Evolutionary conservation across 805 yeast genomes (phyloP).

Genomic region (Maudiozyma serrabonitensis): DNA sequence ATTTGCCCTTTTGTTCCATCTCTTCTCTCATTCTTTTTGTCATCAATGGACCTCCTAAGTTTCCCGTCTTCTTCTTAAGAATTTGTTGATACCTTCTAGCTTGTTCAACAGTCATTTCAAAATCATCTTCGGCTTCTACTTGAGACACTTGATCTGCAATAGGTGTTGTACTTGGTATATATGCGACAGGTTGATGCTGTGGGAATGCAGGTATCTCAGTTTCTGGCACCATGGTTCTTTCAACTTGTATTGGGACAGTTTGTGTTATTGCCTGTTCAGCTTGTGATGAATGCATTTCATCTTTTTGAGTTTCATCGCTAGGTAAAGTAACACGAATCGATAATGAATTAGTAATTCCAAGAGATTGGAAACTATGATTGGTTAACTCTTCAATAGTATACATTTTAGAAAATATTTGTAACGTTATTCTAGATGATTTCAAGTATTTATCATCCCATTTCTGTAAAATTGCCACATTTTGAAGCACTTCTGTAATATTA

Average conservation of each 20-base stretch:
- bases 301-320: neutral
- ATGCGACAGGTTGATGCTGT: slow-evolving; percentile 16
- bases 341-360: slow-evolving; percentile 14
- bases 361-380: slow-evolving; percentile 8
- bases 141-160: slow-evolving; percentile 3
- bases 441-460: slow-evolving; percentile 6
- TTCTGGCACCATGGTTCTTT: neutral
- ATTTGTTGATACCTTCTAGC: slow-evolving; percentile 45
- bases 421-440: slow-evolving; percentile 1
- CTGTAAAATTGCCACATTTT: slow-evolving; percentile 5
- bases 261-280: neutral
- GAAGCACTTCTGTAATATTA: slow-evolving; percentile 9
- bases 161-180: slow-evolving; percentile 14
- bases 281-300: neutral
- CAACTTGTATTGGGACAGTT: neutral
- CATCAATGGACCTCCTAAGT: slow-evolving; percentile 32
- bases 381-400: slow-evolving; percentile 7
- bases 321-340: slow-evolving; percentile 6
- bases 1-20: slow-evolving; percentile 21
- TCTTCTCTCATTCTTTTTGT: slow-evolving; percentile 35
- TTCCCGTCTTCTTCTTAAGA: slow-evolving; percentile 34
- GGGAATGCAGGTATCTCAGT: neutral
- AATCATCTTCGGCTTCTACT: slow-evolving; percentile 28
- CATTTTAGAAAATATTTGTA: slow-evolving; percentile 21
- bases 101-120: slow-evolving; percentile 42